Percentiles rank a stretch among this genome's conserved stretches.
phyloP scores from a whole-genome alignment of 768 basidiomycete species.

The Auricularia sp. region DNA sequence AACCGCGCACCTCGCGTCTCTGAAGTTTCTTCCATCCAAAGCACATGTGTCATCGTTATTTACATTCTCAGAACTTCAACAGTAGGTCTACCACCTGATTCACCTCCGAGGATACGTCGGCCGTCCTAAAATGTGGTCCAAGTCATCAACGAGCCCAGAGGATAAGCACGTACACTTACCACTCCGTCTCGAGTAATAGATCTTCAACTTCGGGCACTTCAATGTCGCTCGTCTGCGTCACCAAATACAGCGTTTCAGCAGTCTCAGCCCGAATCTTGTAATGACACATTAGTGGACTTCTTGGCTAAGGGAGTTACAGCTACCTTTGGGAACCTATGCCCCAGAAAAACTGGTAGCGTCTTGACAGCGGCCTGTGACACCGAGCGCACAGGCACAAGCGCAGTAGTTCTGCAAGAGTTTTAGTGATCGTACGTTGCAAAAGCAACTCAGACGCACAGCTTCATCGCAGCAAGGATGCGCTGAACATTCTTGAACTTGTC shows the following conservation, averaged over 20 bases:
- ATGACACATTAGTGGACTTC: neutral
- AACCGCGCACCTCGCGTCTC: too few species aligned
- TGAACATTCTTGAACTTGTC: constrained; percentile 71
- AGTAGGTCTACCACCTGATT: neutral
- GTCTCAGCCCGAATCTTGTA: constrained; percentile 68
- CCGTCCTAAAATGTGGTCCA: neutral
- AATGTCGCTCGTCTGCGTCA: constrained; percentile 58
- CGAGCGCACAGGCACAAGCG: constrained; percentile 45
- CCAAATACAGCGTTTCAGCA: constrained; percentile 74
- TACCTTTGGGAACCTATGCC: constrained; percentile 76
- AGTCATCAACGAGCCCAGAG: neutral
- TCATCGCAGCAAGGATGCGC: constrained; percentile 73
- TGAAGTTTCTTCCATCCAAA: too few species aligned
- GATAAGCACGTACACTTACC: constrained; percentile 34
- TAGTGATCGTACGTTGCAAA: constrained; percentile 6
- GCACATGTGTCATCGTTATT: neutral
- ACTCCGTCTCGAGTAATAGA: constrained; percentile 70
- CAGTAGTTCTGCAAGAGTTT: constrained; percentile 42
- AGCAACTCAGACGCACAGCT: constrained; percentile 45
- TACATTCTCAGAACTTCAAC: neutral
- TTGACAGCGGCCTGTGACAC: constrained; percentile 33
- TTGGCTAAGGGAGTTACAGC: constrained; percentile 12
- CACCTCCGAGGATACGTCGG: neutral
- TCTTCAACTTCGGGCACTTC: constrained; percentile 63
- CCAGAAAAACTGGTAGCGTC: constrained; percentile 51